Evolutionary conservation across 148 eudicot species (phyloP), one percentile per base, ranked within the genome.

Genomic region (Dianthus caryophyllus): DNA sequence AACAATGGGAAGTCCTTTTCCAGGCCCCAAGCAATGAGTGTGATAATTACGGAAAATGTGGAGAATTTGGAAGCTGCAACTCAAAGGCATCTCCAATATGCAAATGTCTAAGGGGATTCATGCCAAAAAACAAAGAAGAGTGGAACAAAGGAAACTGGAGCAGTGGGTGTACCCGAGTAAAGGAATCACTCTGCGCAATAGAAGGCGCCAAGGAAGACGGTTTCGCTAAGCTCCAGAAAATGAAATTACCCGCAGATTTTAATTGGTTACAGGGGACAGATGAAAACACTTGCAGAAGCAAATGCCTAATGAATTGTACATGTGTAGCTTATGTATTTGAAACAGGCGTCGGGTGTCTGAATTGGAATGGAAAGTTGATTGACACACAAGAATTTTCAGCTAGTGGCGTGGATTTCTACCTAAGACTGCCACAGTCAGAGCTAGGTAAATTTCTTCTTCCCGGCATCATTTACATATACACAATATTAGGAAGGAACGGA

Each of bases 71-170:
- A 15, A 54, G 43, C 33, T 86, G 91, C 53, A 74, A 62, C 51
- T 54, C 77, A 5, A 25, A 5, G 31, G 43, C 57, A 20, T 7
- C 71, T 26, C 67, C 38, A 6, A 73, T 76, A 0, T 87, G 91
- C 48, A 29, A 41, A 29, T 87, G 91, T 66, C 54, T 87, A 17
- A 46, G 54, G 66, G 91, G 91, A 24, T 87, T 66, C 62, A 65
- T 54, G 43, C 85, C 88, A 2, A 69, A 13, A 31, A 56, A 66
- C 30, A 41, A 27, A 11, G 56, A 21, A 29, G 76, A 82, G 57
- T 86, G 88, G 84, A 54, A 44, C 2, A 64, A 22, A 43, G 82
- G 86, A 48, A 66, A 74, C n/a, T 84, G 86, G 86, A 73, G 61
- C 6, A 60, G 79, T 31, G 91, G 91, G 11, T 87, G 91, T 64